Conservation (phyloP, 768 basidiomycete genomes). For the Suillus spraguei region DNA sequence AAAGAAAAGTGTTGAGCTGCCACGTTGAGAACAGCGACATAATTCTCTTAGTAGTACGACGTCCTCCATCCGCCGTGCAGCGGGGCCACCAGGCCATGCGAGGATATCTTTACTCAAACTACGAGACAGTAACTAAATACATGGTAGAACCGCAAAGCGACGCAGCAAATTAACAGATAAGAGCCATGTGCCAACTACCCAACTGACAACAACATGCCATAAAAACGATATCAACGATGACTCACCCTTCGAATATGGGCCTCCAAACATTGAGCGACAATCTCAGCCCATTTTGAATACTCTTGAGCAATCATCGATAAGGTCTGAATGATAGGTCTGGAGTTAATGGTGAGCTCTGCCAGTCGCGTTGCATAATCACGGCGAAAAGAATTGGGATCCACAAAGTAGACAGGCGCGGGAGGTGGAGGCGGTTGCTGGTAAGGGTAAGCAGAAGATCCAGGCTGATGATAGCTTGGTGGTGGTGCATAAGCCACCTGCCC, state of each 20-base stretch:
- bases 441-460: slow-evolving; percentile 45
- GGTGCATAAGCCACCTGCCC: slow-evolving; percentile 57
- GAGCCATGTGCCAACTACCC: slow-evolving; percentile 30
- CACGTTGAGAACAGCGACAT: slow-evolving; percentile 26
- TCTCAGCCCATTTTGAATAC: slow-evolving; percentile 72
- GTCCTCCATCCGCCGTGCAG: slow-evolving; percentile 36
- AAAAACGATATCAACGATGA: slow-evolving; percentile 30
- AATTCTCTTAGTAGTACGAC: slow-evolving; percentile 42
- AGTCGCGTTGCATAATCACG: slow-evolving; percentile 78
- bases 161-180: slow-evolving; percentile 24
- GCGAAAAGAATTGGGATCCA: slow-evolving; percentile 74
- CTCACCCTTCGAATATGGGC: slow-evolving; percentile 89
- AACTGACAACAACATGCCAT: slow-evolving; percentile 28
- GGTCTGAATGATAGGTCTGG: slow-evolving; percentile 90
- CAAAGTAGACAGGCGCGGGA: slow-evolving; percentile 44
- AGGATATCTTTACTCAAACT: slow-evolving; percentile 45
- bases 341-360: slow-evolving; percentile 87
- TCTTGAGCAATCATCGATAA: slow-evolving; percentile 93
- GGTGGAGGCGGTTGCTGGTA: slow-evolving; percentile 50
- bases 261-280: slow-evolving; percentile 82
- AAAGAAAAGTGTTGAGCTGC: slow-evolving; percentile 34
- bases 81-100: slow-evolving; percentile 37
- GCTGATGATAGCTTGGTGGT: slow-evolving; percentile 48
- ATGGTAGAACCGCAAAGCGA: slow-evolving; percentile 37
- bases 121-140: slow-evolving; percentile 46